These are phyloP conservation scores for Sporothrix pseudoabietina DNA, from an alignment of 2,329 filamentous ascomycete species.

Conservation along the genomic window DNA sequence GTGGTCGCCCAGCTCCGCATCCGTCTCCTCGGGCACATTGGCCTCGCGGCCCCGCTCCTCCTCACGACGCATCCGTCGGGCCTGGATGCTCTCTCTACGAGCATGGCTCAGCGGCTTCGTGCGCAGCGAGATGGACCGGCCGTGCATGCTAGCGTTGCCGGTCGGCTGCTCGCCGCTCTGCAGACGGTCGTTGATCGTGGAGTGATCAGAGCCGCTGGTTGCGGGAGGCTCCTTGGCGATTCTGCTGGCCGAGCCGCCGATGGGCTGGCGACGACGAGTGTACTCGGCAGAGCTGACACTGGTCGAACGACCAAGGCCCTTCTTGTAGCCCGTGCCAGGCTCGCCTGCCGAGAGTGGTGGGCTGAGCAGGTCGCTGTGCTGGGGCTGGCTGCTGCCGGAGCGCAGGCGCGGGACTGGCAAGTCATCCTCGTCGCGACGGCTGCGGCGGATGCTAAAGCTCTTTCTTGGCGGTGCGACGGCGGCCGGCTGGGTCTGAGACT, in stretches of 20 bases:
- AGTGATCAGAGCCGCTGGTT: conserved; percentile 79
- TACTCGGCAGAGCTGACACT: conserved; percentile 90
- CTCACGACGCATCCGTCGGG: conserved; percentile 68
- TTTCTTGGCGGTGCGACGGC: conserved; percentile 68
- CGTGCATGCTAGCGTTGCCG: conserved; percentile 46
- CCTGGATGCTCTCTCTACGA: conserved; percentile 88
- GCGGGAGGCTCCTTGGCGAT: conserved; percentile 66
- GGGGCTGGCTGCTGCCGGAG: conserved; percentile 66
- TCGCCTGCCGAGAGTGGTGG: conserved; percentile 67
- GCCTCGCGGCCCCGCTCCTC: conserved; percentile 59
- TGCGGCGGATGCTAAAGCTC: conserved; percentile 79
- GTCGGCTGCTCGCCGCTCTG: conserved; percentile 56
- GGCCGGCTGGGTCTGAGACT: conserved; percentile 28
- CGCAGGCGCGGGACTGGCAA: conserved; percentile 50
- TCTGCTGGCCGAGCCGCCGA: conserved; percentile 43
- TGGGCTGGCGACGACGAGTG: conserved; percentile 58
- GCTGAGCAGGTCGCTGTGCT: conserved; percentile 76
- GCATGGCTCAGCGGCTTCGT: conserved; percentile 89
- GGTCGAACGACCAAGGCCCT: conserved; percentile 79
- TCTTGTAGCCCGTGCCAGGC: conserved; percentile 59
- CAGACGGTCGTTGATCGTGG: conserved; percentile 58
- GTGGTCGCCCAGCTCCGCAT: conserved; percentile 69
- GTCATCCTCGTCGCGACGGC: conserved; percentile 58
- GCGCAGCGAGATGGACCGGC: conserved; percentile 66
- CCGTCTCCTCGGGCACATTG: conserved; percentile 88